Conservation (phyloP, 495 filamentous ascomycete genomes). For the Hypoxylon cercidicola region DNA sequence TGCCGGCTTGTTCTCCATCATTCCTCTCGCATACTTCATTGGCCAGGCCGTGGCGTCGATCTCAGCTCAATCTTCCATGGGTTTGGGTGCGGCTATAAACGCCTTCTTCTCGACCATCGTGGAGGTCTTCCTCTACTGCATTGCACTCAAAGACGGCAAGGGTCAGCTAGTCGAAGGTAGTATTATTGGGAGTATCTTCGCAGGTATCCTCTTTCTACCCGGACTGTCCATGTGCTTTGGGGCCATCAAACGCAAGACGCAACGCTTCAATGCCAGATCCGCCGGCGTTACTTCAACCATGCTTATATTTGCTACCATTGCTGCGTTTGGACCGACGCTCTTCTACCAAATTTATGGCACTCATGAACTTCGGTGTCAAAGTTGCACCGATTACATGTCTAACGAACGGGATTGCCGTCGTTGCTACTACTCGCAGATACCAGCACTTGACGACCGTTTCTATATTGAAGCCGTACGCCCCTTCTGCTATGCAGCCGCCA, state of each 20-base stretch:
- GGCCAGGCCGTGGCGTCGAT: constrained; percentile 99
- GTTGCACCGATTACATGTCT: constrained; percentile 65
- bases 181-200: constrained; percentile 97
- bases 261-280: constrained; percentile 97
- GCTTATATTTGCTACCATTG: constrained; percentile 96
- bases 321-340: constrained; percentile 96
- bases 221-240: constrained; percentile 99
- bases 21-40: constrained; percentile 99
- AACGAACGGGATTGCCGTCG: constrained; percentile 77
- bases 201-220: constrained; percentile 93
- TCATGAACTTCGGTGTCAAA: constrained; percentile 90
- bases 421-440: constrained; percentile 91
- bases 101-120: constrained; percentile 99
- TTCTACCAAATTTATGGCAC: constrained; percentile 99
- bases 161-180: constrained; percentile 93
- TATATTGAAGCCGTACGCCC: constrained; percentile 90
- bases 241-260: constrained; percentile 96
- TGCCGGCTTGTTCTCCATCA: constrained; percentile 87
- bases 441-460: constrained; percentile 86
- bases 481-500: constrained; percentile 87
- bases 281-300: constrained; percentile 98
- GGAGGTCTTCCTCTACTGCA: constrained; percentile 97
- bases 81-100: constrained; percentile 97
- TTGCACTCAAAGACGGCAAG: constrained; percentile 93
- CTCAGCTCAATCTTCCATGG: constrained; percentile 99